These are phyloP conservation scores for Pichia membranifaciens DNA, from an alignment of 805 yeast species.

Conservation along the genomic window DNA sequence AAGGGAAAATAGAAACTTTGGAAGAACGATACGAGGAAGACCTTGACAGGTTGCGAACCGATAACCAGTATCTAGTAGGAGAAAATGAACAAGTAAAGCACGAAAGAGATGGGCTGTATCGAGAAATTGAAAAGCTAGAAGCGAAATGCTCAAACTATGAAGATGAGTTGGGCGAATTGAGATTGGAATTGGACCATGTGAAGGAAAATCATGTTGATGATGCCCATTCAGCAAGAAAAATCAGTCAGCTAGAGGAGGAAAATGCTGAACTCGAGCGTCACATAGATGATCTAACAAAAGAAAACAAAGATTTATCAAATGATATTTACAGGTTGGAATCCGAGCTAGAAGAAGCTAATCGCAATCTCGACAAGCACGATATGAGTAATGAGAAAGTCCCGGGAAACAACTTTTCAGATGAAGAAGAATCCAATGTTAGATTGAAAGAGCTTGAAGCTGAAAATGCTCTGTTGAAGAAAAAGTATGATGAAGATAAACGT, in stretches of 20 bases:
- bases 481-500: conserved; percentile 3
- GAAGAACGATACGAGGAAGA: neutral
- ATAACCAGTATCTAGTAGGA: neutral
- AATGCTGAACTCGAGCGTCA: neutral
- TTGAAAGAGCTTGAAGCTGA: conserved; percentile 11
- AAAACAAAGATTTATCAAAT: conserved; percentile 4
- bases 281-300: conserved; percentile 2
- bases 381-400: neutral
- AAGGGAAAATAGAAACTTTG: neutral
- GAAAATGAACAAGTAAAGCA: conserved; percentile 9
- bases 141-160: conserved; percentile 4
- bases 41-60: neutral
- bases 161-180: conserved; percentile 2
- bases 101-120: conserved; percentile 1
- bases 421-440: conserved; percentile 13
- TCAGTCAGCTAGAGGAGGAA: neutral
- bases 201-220: neutral
- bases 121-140: conserved; percentile 4
- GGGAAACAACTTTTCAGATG: conserved; percentile 15
- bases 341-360: conserved; percentile 4
- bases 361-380: neutral
- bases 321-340: conserved; percentile 10
- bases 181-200: neutral
- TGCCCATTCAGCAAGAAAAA: neutral
- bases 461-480: neutral